Base-by-base conservation (phyloP, 129 eudicot genomes). In the Saussurea involucrata region DNA sequence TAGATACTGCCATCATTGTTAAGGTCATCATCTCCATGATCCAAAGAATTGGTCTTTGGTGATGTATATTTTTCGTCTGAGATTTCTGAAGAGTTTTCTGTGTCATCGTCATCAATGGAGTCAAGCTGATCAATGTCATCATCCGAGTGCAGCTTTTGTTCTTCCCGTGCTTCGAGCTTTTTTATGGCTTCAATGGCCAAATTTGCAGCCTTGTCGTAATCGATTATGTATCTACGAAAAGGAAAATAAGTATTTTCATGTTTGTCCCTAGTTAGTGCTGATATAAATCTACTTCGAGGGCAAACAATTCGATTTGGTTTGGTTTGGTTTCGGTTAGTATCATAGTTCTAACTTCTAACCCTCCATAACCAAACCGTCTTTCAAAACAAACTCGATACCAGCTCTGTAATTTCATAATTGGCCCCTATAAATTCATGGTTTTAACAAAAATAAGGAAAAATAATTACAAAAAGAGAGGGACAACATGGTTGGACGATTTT, bases 151-250 rank as follows among this genome's bases (percentile, higher is more conserved):
- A 78, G 40, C 33, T 66, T 69, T 78, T 70, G 76, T 49, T 81
- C 83, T 27, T 74, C 88, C 24, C 73, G 65, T 66, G 84, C 87
- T 58, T 84, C 83, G 22, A 90, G 85, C 88, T 75, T 65, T 72
- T 81, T 73, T 55, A 90, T 77, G 55, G 90, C 88, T 74, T 63
- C 55, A 24, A 57, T 40, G 75, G 90, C 92, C 24, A 84, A 82
- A 69, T 34, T 80, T 24, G 80, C 74, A 68, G 82, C 83, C 88
- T 88, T 86, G 17, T 57, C 73, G n/a, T 82, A 68, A 44, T 86
- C 88, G 31, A 71, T 80, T 17, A 28, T 27, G 29, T 73, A 75
- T 72, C 96, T 90, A 82, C 74, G 68, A 24, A 58, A 4, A 25
- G 5, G 22, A 75, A 32, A 25, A 20, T 13, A 68, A 73, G 61